phyloP scores from a whole-genome alignment of 2,329 filamentous ascomycete species.

The Teratosphaeriaceae sp. region DNA sequence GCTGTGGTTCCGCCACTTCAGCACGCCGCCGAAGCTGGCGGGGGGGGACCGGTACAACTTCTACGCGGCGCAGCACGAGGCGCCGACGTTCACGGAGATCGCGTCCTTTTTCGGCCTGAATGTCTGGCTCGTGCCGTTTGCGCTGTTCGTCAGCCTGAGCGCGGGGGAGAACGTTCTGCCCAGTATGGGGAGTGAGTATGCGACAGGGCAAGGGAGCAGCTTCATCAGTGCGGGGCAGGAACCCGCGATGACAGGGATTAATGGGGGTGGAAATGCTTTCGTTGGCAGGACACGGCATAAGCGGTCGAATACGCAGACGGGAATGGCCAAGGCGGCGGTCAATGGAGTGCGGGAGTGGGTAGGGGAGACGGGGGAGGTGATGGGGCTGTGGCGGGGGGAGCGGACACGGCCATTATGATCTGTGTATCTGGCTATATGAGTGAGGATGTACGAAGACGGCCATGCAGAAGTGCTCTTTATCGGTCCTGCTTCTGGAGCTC shows the following conservation, averaged over 20 bases:
- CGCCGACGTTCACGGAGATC: conserved; percentile 88
- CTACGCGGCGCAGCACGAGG: conserved; percentile 33
- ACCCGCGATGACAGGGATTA: conserved; percentile 22
- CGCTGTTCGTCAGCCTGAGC: conserved; percentile 90
- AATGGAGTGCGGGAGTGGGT: conserved; percentile 59
- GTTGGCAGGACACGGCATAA: conserved; percentile 37
- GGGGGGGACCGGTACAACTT: conserved; percentile 53
- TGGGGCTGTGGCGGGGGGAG: conserved; percentile 57
- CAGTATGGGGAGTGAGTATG: conserved; percentile 76
- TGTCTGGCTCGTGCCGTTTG: conserved; percentile 94
- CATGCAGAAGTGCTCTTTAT: too few relatives aligned
- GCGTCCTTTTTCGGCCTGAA: conserved; percentile 94
- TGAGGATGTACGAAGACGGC: neutral
- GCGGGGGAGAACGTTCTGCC: conserved; percentile 93
- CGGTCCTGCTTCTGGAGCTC: neutral
- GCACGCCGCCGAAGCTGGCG: conserved; percentile 41
- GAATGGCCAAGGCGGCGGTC: conserved; percentile 54
- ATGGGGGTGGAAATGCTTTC: conserved; percentile 39
- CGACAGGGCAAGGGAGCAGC: conserved; percentile 50
- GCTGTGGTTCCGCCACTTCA: conserved; percentile 94
- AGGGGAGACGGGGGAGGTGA: conserved; percentile 52
- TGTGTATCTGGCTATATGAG: too few relatives aligned
- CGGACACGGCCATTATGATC: conserved; percentile 41
- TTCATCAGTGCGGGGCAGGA: conserved; percentile 40
- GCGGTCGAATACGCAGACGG: conserved; percentile 46